Evolutionary conservation across 139 green algal species (phyloP).

Genomic region (Chlorella sp.): DNA sequence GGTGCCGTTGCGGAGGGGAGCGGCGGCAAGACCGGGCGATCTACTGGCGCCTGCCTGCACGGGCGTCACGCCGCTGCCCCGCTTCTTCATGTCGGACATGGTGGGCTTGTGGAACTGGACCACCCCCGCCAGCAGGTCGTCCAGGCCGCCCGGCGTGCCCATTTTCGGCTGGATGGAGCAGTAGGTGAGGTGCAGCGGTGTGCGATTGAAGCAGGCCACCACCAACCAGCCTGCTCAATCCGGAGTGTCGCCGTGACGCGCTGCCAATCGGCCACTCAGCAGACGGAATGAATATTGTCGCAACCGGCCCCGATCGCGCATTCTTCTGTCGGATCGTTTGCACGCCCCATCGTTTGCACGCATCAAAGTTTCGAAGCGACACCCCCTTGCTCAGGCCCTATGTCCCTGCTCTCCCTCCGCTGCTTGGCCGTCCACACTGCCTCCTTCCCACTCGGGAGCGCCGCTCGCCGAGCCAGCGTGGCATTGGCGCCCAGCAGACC

Average conservation of each 20-base stretch:
- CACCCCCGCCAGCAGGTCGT: slow-evolving; percentile 28
- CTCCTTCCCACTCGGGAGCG: neutral
- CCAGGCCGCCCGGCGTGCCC: slow-evolving; percentile 2
- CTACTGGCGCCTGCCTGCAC: neutral
- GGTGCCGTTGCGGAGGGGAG: slow-evolving; percentile 1
- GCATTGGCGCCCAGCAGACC: neutral
- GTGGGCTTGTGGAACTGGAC: slow-evolving; percentile 9
- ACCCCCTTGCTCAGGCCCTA: no score
- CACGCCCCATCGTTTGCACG: no score
- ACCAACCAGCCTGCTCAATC: no score
- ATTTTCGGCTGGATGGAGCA: neutral
- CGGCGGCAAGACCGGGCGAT: no score
- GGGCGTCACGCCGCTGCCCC: neutral
- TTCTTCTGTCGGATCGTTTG: neutral
- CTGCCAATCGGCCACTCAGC: neutral
- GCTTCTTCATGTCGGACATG: slow-evolving; percentile 37
- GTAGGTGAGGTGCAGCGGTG: no score
- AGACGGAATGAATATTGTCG: neutral
- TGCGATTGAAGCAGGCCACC: no score
- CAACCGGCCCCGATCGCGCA: neutral
- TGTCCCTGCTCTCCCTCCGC: neutral
- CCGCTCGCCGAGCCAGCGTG: neutral
- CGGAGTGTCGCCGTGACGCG: neutral
- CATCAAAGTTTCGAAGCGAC: no score
- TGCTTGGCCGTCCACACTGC: neutral